Evolutionary conservation across 768 basidiomycete species (phyloP).

Genomic region (Suillus luteus): DNA sequence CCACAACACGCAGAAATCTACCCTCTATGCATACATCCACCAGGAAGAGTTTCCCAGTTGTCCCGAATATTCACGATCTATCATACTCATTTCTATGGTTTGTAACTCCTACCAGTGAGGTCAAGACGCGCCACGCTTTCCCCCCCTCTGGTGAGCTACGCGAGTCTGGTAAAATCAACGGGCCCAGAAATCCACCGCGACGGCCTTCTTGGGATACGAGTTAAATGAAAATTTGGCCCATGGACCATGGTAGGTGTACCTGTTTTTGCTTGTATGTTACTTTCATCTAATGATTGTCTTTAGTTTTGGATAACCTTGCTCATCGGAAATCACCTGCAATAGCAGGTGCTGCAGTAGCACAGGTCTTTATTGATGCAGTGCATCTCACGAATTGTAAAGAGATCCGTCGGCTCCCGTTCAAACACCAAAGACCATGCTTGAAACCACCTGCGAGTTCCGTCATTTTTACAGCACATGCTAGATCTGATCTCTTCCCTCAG

Average conservation of each 20-base stretch:
- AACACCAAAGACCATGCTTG: conserved; percentile 59
- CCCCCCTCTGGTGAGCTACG: conserved; percentile 35
- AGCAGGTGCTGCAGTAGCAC: conserved; percentile 49
- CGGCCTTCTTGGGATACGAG: conserved; percentile 52
- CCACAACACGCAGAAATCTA: too few relatives aligned
- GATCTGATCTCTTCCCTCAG: conserved; percentile 23
- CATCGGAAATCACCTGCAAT: conserved; percentile 58
- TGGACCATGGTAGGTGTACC: conserved; percentile 33
- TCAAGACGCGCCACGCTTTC: conserved; percentile 54
- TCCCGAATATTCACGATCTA: too few relatives aligned
- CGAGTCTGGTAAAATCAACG: conserved; percentile 48
- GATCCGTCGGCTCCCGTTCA: conserved; percentile 53
- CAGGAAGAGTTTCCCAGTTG: too few relatives aligned
- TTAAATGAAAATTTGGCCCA: conserved; percentile 51
- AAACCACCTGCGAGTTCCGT: conserved; percentile 43
- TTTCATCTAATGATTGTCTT: not conserved
- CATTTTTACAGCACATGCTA: not conserved
- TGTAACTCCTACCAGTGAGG: conserved; percentile 36
- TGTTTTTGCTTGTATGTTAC: not conserved
- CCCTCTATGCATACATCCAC: too few relatives aligned
- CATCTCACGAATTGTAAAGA: conserved; percentile 45
- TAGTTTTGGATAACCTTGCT: conserved; percentile 62
- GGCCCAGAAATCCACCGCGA: conserved; percentile 47
- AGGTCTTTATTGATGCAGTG: conserved; percentile 51
- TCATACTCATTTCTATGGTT: too few relatives aligned